Conservation (phyloP, 768 basidiomycete genomes). For the Trichaptum fuscoviolaceum region DNA sequence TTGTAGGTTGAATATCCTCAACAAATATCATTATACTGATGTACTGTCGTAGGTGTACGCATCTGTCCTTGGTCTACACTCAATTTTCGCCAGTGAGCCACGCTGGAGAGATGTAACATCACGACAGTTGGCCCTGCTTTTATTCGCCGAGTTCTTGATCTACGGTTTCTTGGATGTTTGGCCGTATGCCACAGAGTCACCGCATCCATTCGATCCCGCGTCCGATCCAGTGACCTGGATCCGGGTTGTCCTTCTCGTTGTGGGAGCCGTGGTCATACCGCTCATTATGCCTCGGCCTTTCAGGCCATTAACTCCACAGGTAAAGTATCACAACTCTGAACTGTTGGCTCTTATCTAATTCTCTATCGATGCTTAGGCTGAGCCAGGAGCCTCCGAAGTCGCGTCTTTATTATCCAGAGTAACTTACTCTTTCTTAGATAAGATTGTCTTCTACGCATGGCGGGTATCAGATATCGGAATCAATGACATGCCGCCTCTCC, state of each 20-base stretch:
- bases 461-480: background rate
- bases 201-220: background rate
- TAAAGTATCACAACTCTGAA: background rate
- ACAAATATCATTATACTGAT: background rate
- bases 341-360: slow-evolving; percentile 3
- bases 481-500: background rate
- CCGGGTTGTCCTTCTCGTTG: background rate
- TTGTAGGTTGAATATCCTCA: background rate
- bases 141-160: background rate
- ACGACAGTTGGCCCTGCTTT: background rate
- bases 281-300: background rate
- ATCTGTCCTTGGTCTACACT: background rate
- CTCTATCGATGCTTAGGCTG: background rate
- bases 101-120: background rate
- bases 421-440: background rate
- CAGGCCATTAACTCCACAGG: background rate
- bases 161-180: background rate
- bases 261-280: background rate
- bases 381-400: background rate
- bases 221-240: background rate
- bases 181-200: background rate
- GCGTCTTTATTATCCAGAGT: background rate
- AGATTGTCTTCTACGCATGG: background rate
- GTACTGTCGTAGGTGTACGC: background rate
- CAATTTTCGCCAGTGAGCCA: background rate